Percentiles rank a stretch among this genome's conserved stretches.
Evolutionary conservation across 148 eudicot species (phyloP).

Genomic region (Pharnaceum exiguum): DNA sequence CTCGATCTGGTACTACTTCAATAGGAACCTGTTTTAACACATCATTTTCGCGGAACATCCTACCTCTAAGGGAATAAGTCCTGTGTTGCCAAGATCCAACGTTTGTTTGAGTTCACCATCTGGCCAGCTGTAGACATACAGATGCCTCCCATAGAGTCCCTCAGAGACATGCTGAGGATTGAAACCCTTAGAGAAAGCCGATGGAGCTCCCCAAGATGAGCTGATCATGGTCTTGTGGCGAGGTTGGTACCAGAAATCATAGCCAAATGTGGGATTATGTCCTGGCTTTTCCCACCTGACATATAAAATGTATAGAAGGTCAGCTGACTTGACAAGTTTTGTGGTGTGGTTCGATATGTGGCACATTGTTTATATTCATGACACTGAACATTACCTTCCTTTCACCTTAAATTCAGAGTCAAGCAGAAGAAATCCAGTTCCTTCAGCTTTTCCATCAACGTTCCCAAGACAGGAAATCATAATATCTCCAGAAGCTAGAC

Average conservation of each 20-base stretch:
- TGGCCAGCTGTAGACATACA: conserved; percentile 93
- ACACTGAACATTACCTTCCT: conserved; percentile 99
- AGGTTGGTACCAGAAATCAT: conserved; percentile 99
- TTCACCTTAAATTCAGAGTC: conserved; percentile 92
- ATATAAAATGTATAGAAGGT: not conserved
- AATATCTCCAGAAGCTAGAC: conserved; percentile 94
- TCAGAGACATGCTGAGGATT: conserved; percentile 85
- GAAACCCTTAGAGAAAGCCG: conserved; percentile 92
- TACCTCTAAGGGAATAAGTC: conserved; percentile 91
- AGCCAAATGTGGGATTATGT: conserved; percentile 83
- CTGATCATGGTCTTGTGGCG: conserved; percentile 95
- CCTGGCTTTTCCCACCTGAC: conserved; percentile 98
- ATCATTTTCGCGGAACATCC: not conserved
- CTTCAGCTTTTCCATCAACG: conserved; percentile 83
- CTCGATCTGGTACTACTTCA: not conserved
- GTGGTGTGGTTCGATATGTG: no score
- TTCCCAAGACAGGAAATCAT: conserved; percentile 94
- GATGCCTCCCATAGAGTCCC: conserved; percentile 89
- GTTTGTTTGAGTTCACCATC: conserved; percentile 90
- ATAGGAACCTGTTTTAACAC: not conserved
- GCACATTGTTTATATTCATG: not conserved
- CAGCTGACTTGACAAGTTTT: no score
- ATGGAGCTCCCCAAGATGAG: conserved; percentile 97
- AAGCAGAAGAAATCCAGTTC: conserved; percentile 91
- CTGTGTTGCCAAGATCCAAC: conserved; percentile 81